Evolutionary conservation across 345 rosid species (phyloP).

Genomic region (Jatropha curcas): DNA sequence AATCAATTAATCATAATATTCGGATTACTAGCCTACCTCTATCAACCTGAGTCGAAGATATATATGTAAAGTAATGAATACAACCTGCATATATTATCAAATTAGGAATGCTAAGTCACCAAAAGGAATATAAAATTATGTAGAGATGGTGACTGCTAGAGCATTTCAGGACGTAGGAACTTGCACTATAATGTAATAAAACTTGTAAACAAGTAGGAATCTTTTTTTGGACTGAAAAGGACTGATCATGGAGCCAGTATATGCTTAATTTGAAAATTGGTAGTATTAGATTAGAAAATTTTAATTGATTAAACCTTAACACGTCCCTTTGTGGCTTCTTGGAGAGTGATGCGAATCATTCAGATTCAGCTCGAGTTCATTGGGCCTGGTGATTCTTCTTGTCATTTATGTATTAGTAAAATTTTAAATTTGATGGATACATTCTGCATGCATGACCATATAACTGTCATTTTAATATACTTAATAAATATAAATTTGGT

Average conservation of each 20-base stretch:
- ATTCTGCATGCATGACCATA: too few species aligned
- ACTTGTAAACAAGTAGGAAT: neutral
- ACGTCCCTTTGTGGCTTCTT: too few species aligned
- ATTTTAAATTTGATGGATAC: too few species aligned
- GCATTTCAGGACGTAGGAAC: conserved; percentile 18
- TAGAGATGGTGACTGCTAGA: conserved; percentile 26
- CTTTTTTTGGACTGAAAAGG: conserved; percentile 10
- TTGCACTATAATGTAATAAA: neutral
- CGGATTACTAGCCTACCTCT: conserved; percentile 2
- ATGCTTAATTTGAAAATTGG: conserved; percentile 3
- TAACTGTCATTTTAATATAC: too few species aligned
- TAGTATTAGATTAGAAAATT: neutral
- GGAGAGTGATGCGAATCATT: neutral
- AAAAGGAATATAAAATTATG: conserved; percentile 1
- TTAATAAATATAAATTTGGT: too few species aligned
- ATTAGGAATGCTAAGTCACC: conserved; percentile 4
- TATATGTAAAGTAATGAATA: neutral
- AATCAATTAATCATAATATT: neutral
- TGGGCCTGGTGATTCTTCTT: neutral
- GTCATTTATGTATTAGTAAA: neutral
- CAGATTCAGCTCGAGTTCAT: neutral
- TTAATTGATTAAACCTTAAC: neutral
- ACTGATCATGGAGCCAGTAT: conserved; percentile 20
- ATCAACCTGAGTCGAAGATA: neutral
- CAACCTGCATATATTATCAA: neutral